Percentiles rank a stretch among this genome's conserved stretches.
These are phyloP conservation scores for Daldinia grandis DNA, from an alignment of 495 filamentous ascomycete genomes.

Conservation along the genomic window DNA sequence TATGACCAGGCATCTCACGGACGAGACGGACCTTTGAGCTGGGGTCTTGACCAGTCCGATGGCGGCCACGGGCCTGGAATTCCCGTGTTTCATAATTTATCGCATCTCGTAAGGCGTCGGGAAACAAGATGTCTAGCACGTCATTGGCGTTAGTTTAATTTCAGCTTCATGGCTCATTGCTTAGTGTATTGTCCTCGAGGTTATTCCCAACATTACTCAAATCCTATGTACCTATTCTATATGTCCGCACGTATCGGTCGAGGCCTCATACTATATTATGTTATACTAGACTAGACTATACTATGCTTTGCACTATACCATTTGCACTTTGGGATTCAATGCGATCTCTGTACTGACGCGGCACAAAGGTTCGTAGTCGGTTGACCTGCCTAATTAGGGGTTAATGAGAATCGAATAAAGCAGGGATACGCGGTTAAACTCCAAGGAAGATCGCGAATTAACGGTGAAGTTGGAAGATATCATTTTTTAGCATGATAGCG, in stretches of 20 bases:
- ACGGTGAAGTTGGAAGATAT: conserved; percentile 5
- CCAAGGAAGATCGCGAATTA: conserved; percentile 23
- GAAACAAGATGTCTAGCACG: conserved; percentile 26
- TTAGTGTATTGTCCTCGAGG: not conserved
- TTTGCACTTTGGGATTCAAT: conserved; percentile 3
- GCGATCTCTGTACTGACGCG: conserved; percentile 5
- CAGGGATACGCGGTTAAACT: conserved; percentile 35
- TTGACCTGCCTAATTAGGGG: conserved; percentile 21
- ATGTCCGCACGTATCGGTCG: not conserved
- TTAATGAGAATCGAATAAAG: conserved; percentile 30
- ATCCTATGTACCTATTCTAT: not conserved
- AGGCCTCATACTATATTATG: conserved; percentile 1
- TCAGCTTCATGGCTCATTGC: conserved; percentile 7
- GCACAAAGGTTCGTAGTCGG: conserved; percentile 11
- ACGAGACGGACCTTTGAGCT: conserved; percentile 11
- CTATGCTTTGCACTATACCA: not conserved
- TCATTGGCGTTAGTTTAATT: conserved; percentile 15
- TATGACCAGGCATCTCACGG: conserved; percentile 12
- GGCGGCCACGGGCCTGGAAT: conserved; percentile 32
- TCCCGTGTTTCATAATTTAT: conserved; percentile 36
- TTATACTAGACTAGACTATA: not conserved
- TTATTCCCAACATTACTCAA: not conserved
- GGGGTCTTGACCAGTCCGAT: conserved; percentile 21
- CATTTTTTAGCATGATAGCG: conserved; percentile 9
- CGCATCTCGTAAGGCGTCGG: conserved; percentile 20